Evolutionary conservation across 768 basidiomycete species (phyloP).

Genomic region (Phlegmacium glaucopus): DNA sequence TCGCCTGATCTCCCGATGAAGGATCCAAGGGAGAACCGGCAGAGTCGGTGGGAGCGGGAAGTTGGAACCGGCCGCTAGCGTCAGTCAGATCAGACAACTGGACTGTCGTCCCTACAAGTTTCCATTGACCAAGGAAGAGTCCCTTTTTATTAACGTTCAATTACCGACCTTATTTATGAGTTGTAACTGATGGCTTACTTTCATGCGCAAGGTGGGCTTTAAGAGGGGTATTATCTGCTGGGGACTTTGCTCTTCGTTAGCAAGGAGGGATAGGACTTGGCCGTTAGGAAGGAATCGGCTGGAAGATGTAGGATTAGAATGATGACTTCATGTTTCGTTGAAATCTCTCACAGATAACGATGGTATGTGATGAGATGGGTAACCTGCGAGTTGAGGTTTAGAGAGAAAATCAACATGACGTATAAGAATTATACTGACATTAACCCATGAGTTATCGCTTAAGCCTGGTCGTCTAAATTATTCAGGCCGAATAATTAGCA

Average conservation of each 20-base stretch:
- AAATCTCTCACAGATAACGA: slow-evolving; percentile 71
- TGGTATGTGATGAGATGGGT: slow-evolving; percentile 90
- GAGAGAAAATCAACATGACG: slow-evolving; percentile 5
- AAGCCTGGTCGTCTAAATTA: slow-evolving; percentile 61
- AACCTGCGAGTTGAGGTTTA: slow-evolving; percentile 40
- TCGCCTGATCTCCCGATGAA: slow-evolving; percentile 23
- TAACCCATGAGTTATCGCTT: slow-evolving; percentile 85
- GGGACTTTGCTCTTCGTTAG: slow-evolving; percentile 74
- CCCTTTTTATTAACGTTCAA: slow-evolving; percentile 43
- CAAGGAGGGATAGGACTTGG: slow-evolving; percentile 78
- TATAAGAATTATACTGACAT: slow-evolving; percentile 47
- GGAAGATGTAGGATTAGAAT: background rate
- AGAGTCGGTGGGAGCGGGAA: slow-evolving; percentile 3
- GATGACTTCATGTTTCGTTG: background rate
- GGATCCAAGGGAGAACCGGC: slow-evolving; percentile 8
- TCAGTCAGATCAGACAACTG: slow-evolving; percentile 65
- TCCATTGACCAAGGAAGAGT: slow-evolving; percentile 69
- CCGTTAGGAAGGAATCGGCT: slow-evolving; percentile 90
- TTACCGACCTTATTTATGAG: background rate
- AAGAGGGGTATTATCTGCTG: slow-evolving; percentile 72
- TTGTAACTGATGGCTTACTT: slow-evolving; percentile 38
- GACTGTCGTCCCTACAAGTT: slow-evolving; percentile 58
- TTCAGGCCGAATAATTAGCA: background rate
- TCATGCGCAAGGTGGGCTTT: slow-evolving; percentile 74
- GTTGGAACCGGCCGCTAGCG: slow-evolving; percentile 37